These are phyloP conservation scores for Aegilops longissima DNA, from an alignment of 176 grass and related monocot species.

Conservation along the genomic window DNA sequence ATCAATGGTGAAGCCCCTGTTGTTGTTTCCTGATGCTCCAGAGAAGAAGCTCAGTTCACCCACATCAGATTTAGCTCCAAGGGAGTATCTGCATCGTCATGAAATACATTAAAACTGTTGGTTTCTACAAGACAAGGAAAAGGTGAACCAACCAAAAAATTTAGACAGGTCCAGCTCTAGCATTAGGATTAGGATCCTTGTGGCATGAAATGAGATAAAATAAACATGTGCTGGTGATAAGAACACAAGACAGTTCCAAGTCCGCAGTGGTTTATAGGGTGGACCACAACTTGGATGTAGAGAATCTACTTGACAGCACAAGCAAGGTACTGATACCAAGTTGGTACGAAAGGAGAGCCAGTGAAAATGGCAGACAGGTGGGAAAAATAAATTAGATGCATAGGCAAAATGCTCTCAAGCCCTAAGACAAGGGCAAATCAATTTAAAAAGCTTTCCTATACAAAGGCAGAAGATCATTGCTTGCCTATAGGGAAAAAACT, in stretches of 20 bases:
- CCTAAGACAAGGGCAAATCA: neutral
- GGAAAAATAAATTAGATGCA: neutral
- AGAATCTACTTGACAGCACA: slow-evolving; percentile 2
- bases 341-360: neutral
- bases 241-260: neutral
- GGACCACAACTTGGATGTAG: neutral
- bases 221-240: neutral
- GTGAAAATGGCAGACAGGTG: neutral
- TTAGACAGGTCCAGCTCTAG: neutral
- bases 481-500: neutral
- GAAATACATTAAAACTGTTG: neutral
- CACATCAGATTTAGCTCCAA: slow-evolving; percentile 59
- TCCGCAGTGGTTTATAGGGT: neutral
- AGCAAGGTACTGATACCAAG: neutral
- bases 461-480: neutral
- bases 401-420: neutral
- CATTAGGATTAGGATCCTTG: neutral
- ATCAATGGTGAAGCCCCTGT: slow-evolving; percentile 55
- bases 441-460: neutral
- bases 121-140: neutral
- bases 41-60: slow-evolving; percentile 79
- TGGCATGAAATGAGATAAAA: neutral
- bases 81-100: slow-evolving; percentile 51
- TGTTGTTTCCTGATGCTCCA: slow-evolving; percentile 62
- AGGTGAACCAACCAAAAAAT: neutral